A percentile compares a stretch with the other conserved stretches of the same genome.
Conservation (phyloP, 2,329 filamentous ascomycete species). For the Pleoardoris graminearum region DNA sequence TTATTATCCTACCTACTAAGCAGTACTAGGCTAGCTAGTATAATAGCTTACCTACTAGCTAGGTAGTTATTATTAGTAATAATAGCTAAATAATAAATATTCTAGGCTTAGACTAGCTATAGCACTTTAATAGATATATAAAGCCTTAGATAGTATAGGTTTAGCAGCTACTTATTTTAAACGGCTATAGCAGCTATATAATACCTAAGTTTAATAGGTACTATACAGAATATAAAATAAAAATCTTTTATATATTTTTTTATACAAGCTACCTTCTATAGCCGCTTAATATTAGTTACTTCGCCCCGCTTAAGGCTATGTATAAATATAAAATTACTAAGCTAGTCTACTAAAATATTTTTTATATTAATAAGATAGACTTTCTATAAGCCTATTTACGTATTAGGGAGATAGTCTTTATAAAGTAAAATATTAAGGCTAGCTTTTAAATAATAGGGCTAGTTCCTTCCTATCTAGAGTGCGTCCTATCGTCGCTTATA, state of each 20-base stretch:
- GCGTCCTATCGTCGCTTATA: no score
- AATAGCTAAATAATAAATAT: neutral
- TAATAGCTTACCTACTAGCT: slow-evolving; percentile 7
- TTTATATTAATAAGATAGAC: no score
- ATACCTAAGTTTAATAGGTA: neutral
- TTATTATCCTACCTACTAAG: slow-evolving; percentile 13
- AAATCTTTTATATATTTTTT: neutral
- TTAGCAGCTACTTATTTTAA: neutral
- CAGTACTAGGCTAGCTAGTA: slow-evolving; percentile 8
- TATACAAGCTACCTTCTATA: neutral
- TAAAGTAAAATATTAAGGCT: no score
- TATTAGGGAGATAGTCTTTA: no score
- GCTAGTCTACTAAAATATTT: neutral
- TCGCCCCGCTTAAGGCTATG: neutral
- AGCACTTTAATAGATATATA: neutral
- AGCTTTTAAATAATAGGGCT: no score
- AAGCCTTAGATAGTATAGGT: neutral
- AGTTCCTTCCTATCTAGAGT: no score
- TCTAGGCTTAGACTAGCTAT: neutral
- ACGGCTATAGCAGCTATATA: neutral
- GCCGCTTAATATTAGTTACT: neutral
- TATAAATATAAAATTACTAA: neutral
- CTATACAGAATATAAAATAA: neutral
- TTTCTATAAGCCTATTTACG: no score
- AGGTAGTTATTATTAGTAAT: neutral